Conservation (phyloP, 2,329 filamentous ascomycete genomes). For the Aspergillus fischeri region DNA sequence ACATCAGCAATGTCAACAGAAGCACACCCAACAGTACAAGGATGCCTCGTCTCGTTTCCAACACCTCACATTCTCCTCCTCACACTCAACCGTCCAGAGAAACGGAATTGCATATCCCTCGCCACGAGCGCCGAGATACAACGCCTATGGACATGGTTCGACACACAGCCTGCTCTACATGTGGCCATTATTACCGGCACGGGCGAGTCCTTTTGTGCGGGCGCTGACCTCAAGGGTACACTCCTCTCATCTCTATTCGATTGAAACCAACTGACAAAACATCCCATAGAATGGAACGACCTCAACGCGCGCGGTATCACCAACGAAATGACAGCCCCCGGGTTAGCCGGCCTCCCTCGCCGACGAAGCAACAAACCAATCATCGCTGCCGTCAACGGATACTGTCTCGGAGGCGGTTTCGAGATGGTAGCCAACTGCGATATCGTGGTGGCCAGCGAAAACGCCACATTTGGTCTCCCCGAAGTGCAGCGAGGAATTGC, state of each 20-base stretch:
- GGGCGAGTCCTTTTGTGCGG: constrained; percentile 64
- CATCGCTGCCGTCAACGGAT: constrained; percentile 70
- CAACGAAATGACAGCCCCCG: constrained; percentile 41
- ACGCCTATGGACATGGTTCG: constrained; percentile 56
- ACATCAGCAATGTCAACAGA: constrained; percentile 1
- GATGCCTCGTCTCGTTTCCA: constrained; percentile 38
- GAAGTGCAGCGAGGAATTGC: constrained; percentile 69
- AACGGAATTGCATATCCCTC: constrained; percentile 41
- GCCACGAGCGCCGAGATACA: constrained; percentile 42
- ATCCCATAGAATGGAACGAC: constrained; percentile 50
- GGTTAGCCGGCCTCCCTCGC: constrained; percentile 65
- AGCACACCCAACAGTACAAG: constrained; percentile 11
- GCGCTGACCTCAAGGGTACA: constrained; percentile 59
- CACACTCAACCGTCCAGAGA: constrained; percentile 39
- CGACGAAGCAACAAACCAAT: constrained; percentile 68
- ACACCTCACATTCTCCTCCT: constrained; percentile 40
- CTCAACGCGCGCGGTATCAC: constrained; percentile 35
- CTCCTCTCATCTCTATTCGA: neutral
- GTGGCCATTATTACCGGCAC: constrained; percentile 62
- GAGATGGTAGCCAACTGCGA: constrained; percentile 74
- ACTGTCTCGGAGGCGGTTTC: constrained; percentile 70
- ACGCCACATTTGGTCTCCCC: constrained; percentile 63
- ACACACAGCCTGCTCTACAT: constrained; percentile 56
- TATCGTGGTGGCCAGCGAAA: constrained; percentile 50
- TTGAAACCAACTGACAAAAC: neutral